Conservation (phyloP, 371 early-diverging fungal genomes). For the Sporodiniella umbellata region DNA sequence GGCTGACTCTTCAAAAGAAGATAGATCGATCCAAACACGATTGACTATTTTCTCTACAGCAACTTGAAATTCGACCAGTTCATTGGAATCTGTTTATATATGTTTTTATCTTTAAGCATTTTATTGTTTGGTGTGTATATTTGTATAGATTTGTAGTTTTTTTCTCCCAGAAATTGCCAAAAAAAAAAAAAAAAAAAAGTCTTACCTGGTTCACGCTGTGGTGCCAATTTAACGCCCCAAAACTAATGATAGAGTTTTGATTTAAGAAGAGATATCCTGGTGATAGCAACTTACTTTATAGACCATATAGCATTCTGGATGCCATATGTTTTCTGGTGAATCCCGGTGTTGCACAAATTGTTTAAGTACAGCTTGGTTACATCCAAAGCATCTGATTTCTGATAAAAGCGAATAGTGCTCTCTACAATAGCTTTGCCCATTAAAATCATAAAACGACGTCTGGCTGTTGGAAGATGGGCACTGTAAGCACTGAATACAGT, state of each 20-base stretch:
- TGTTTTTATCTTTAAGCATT: background rate
- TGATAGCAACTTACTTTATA: constrained; percentile 21
- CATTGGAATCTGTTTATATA: background rate
- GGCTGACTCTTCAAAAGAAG: constrained; percentile 93
- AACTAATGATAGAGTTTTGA: constrained; percentile 29
- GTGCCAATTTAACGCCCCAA: constrained; percentile 72
- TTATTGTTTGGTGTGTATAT: background rate
- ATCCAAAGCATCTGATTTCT: constrained; percentile 91
- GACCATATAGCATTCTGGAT: constrained; percentile 98
- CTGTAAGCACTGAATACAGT: constrained; percentile 21
- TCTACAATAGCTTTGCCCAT: constrained; percentile 85
- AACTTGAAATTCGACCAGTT: constrained; percentile 42
- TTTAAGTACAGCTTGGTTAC: constrained; percentile 87
- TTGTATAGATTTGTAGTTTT: no score
- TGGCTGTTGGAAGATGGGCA: constrained; percentile 21
- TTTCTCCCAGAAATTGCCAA: no score
- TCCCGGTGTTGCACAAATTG: constrained; percentile 87
- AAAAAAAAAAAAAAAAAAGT: no score
- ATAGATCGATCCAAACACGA: constrained; percentile 87
- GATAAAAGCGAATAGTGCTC: constrained; percentile 83
- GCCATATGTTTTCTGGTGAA: constrained; percentile 84
- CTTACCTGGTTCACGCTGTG: constrained; percentile 14
- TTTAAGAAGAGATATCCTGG: constrained; percentile 7
- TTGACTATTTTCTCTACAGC: constrained; percentile 74
- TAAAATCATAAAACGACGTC: constrained; percentile 79